Conservation (phyloP, 2,329 filamentous ascomycete genomes). For the Chaetomiaceae sp. region DNA sequence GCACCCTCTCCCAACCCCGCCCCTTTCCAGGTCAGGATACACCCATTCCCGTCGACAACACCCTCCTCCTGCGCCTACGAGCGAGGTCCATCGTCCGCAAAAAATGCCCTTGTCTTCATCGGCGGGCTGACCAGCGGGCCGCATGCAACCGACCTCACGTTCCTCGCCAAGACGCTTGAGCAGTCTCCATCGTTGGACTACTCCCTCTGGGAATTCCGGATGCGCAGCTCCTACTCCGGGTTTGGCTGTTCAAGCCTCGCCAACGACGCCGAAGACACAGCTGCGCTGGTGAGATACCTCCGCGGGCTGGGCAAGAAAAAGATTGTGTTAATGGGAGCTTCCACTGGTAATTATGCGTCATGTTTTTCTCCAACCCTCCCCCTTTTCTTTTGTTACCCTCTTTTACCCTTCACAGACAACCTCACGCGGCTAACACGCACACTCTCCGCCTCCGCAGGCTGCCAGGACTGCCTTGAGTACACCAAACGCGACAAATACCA, state of each 20-base stretch:
- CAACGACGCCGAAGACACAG: slow-evolving; percentile 51
- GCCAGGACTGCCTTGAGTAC: slow-evolving; percentile 56
- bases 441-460: slow-evolving; percentile 20
- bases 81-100: neutral
- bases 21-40: slow-evolving; percentile 1
- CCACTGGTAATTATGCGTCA: slow-evolving; percentile 38
- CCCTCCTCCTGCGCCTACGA: slow-evolving; percentile 7
- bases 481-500: slow-evolving; percentile 24
- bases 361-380: too few species aligned
- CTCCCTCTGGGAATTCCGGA: slow-evolving; percentile 53
- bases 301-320: slow-evolving; percentile 38
- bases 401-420: too few species aligned
- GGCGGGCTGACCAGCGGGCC: slow-evolving; percentile 67
- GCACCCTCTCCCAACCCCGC: too few species aligned
- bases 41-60: slow-evolving; percentile 6
- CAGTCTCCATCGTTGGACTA: slow-evolving; percentile 40
- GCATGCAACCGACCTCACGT: slow-evolving; percentile 33
- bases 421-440: neutral
- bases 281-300: slow-evolving; percentile 50
- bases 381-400: neutral
- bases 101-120: slow-evolving; percentile 62
- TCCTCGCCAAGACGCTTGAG: slow-evolving; percentile 41
- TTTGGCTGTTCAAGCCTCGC: slow-evolving; percentile 48
- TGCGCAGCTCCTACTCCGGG: slow-evolving; percentile 50
- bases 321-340: slow-evolving; percentile 53